These are phyloP conservation scores for Vigna mungo DNA, from an alignment of 306 rosid species.

Conservation along the genomic window DNA sequence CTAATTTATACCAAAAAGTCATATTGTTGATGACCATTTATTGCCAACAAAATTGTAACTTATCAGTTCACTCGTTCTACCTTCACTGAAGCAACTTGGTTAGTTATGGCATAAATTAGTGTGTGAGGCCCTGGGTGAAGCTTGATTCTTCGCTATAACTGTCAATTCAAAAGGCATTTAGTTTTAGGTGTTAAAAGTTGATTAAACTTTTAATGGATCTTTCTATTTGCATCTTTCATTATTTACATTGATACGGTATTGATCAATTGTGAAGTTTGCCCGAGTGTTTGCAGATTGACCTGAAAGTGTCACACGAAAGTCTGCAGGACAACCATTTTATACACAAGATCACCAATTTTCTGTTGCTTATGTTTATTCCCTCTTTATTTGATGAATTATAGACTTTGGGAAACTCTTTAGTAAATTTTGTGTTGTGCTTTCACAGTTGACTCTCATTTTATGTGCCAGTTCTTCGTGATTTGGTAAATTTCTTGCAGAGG, in stretches of 20 bases:
- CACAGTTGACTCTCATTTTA: neutral
- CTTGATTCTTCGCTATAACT: no score
- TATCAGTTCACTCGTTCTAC: neutral
- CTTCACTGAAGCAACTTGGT: neutral
- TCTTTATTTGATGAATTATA: conserved; percentile 6
- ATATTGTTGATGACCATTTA: neutral
- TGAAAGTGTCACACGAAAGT: neutral
- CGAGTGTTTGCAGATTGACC: neutral
- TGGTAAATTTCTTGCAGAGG: neutral
- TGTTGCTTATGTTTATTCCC: conserved; percentile 1
- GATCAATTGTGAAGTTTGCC: neutral
- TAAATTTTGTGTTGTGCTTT: neutral
- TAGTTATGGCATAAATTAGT: neutral
- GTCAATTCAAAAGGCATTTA: no score
- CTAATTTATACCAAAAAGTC: neutral
- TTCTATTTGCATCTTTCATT: conserved; percentile 3
- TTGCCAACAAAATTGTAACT: neutral
- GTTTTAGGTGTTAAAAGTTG: neutral
- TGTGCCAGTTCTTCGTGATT: neutral
- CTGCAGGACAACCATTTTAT: neutral
- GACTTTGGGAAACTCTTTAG: neutral
- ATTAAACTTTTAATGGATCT: neutral
- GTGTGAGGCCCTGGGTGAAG: no score
- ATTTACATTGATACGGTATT: neutral
- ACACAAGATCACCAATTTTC: neutral